Conservation (phyloP, 2,329 filamentous ascomycete genomes). For the Penicillium psychrosexuale region DNA sequence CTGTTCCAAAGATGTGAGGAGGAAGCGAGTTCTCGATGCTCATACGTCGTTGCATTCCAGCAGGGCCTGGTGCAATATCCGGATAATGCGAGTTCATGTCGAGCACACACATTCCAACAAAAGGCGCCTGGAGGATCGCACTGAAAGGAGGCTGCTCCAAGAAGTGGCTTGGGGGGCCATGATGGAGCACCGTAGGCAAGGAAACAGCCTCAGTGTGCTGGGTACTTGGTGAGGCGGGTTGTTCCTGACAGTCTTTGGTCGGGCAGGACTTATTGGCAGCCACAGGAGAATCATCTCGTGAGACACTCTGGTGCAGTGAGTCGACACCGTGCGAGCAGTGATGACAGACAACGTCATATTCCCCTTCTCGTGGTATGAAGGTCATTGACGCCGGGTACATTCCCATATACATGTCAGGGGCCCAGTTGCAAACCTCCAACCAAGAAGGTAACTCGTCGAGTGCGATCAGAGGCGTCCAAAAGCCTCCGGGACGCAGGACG, state of each 20-base stretch:
- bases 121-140: conserved; percentile 17
- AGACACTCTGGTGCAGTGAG: conserved; percentile 25
- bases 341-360: conserved; percentile 36
- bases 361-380: conserved; percentile 28
- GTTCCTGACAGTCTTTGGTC: conserved; percentile 7
- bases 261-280: not conserved
- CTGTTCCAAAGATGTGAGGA: not conserved
- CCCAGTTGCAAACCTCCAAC: conserved; percentile 30
- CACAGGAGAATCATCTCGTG: conserved; percentile 13
- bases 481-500: conserved; percentile 36
- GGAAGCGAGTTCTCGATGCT: not conserved
- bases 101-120: conserved; percentile 25
- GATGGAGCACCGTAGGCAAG: not conserved
- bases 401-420: conserved; percentile 19
- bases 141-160: conserved; percentile 20
- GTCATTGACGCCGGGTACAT: conserved; percentile 25
- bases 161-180: not conserved
- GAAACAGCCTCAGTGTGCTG: not conserved
- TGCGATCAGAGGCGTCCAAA: conserved; percentile 41
- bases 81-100: conserved; percentile 3
- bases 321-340: conserved; percentile 27
- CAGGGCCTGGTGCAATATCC: not conserved
- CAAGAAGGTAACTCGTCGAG: conserved; percentile 44
- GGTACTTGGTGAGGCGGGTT: not conserved
- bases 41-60: not conserved